Conservation (phyloP, 192 early-diverging fungal species). For the Mortierella antarctica region DNA sequence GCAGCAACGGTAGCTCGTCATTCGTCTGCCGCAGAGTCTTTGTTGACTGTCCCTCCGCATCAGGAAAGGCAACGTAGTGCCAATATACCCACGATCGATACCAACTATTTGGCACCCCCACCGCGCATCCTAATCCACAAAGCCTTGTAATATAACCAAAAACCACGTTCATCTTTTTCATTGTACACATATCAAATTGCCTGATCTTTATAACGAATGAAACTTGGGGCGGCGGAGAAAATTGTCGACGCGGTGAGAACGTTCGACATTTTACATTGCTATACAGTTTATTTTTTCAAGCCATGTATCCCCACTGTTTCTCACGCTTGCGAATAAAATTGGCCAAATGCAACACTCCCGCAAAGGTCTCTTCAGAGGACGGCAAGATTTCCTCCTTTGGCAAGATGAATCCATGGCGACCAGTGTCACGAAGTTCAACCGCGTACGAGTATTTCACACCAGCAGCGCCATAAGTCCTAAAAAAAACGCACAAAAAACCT, state of each 20-base stretch:
- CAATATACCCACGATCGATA: conserved; percentile 34
- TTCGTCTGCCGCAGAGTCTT: neutral
- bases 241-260: neutral
- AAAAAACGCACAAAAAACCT: neutral
- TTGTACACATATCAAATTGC: neutral
- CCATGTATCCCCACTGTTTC: conserved; percentile 46
- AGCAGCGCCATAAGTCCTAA: conserved; percentile 60
- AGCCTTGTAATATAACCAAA: conserved; percentile 31
- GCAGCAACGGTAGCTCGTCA: neutral
- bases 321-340: conserved; percentile 58
- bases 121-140: conserved; percentile 45
- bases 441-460: conserved; percentile 69
- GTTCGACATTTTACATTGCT: neutral
- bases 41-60: too few relatives aligned
- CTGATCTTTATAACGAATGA: neutral
- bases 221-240: neutral
- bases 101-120: conserved; percentile 42
- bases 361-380: conserved; percentile 56
- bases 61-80: neutral
- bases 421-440: conserved; percentile 70
- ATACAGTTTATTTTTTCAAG: conserved; percentile 1
- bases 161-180: neutral
- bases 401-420: conserved; percentile 64
- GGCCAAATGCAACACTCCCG: conserved; percentile 44
- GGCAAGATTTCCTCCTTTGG: conserved; percentile 67